These are phyloP conservation scores for Mariannaea elegans DNA, from an alignment of 2,329 filamentous ascomycete species.

Conservation along the genomic window DNA sequence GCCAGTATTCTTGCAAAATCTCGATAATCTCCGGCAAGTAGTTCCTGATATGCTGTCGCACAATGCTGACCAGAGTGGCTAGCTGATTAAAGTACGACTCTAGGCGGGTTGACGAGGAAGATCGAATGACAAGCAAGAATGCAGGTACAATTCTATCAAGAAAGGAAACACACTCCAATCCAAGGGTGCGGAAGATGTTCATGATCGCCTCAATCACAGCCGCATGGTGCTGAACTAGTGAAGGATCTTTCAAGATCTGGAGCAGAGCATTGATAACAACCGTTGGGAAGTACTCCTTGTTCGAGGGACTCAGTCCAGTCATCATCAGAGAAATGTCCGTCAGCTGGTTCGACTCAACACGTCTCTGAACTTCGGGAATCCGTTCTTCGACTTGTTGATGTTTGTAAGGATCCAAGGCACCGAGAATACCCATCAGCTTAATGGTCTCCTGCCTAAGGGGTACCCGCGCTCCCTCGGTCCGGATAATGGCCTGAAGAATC, in stretches of 20 bases:
- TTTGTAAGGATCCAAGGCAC: slow-evolving; percentile 94
- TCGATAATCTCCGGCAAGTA: slow-evolving; percentile 88
- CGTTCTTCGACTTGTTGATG: slow-evolving; percentile 91
- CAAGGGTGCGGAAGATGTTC: slow-evolving; percentile 97
- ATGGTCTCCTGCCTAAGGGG: slow-evolving; percentile 92
- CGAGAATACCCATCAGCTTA: slow-evolving; percentile 93
- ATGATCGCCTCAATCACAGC: slow-evolving; percentile 97
- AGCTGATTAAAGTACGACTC: slow-evolving; percentile 99
- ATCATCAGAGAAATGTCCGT: slow-evolving; percentile 98
- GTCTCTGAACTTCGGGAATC: slow-evolving; percentile 80
- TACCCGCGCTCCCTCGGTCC: slow-evolving; percentile 85
- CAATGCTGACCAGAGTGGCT: slow-evolving; percentile 90
- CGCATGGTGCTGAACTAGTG: slow-evolving; percentile 89
- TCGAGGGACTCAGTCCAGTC: slow-evolving; percentile 94
- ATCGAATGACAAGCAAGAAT: slow-evolving; percentile 88
- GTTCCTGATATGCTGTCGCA: slow-evolving; percentile 93
- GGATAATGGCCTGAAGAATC: slow-evolving; percentile 92
- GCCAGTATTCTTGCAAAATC: slow-evolving; percentile 91
- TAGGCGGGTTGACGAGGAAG: slow-evolving; percentile 78
- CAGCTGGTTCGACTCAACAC: slow-evolving; percentile 70
- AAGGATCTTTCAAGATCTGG: slow-evolving; percentile 89
- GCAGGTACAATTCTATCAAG: slow-evolving; percentile 93
- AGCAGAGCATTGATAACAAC: slow-evolving; percentile 97
- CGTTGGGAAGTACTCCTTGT: slow-evolving; percentile 98
- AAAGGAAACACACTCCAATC: slow-evolving; percentile 95